phyloP scores from a whole-genome alignment of 1,284 basidiomycete species.

The Waitea zeae region DNA sequence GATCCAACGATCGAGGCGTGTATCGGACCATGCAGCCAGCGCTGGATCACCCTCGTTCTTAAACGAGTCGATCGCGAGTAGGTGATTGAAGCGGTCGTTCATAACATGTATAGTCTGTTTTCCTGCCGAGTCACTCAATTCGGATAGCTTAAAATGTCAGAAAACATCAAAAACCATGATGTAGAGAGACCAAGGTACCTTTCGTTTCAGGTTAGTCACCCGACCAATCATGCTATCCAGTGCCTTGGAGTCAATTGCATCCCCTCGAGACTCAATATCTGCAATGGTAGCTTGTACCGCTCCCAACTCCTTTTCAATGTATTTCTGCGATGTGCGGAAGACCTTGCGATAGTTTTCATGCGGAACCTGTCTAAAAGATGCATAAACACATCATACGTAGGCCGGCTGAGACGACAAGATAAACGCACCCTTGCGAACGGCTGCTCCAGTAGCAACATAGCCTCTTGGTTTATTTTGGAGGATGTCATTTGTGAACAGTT shows the following conservation, averaged over 20 bases:
- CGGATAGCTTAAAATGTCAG: slow-evolving; percentile 32
- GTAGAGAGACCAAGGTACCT: slow-evolving; percentile 28
- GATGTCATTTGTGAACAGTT: slow-evolving; percentile 15
- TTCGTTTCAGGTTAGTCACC: slow-evolving; percentile 65
- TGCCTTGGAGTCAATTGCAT: slow-evolving; percentile 27
- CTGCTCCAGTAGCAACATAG: slow-evolving; percentile 76
- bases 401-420: too few relatives aligned
- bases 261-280: slow-evolving; percentile 32
- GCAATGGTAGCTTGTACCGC: slow-evolving; percentile 35
- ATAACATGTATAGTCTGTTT: slow-evolving; percentile 54
- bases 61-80: slow-evolving; percentile 39
- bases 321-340: slow-evolving; percentile 64
- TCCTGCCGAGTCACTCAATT: slow-evolving; percentile 47
- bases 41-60: slow-evolving; percentile 33
- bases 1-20: slow-evolving; percentile 76
- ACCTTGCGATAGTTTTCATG: slow-evolving; percentile 76
- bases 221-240: slow-evolving; percentile 65
- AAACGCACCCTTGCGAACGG: slow-evolving; percentile 58
- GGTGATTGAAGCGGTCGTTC: slow-evolving; percentile 54
- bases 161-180: slow-evolving; percentile 1
- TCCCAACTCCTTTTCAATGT: slow-evolving; percentile 63
- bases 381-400: too few relatives aligned
- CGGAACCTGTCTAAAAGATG: slow-evolving; percentile 53
- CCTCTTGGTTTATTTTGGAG: slow-evolving; percentile 42
- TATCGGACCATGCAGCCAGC: slow-evolving; percentile 62